Evolutionary conservation across 805 yeast genomes (phyloP), one percentile per base, ranked within the genome.

Genomic region (Lipomyces kockii): DNA sequence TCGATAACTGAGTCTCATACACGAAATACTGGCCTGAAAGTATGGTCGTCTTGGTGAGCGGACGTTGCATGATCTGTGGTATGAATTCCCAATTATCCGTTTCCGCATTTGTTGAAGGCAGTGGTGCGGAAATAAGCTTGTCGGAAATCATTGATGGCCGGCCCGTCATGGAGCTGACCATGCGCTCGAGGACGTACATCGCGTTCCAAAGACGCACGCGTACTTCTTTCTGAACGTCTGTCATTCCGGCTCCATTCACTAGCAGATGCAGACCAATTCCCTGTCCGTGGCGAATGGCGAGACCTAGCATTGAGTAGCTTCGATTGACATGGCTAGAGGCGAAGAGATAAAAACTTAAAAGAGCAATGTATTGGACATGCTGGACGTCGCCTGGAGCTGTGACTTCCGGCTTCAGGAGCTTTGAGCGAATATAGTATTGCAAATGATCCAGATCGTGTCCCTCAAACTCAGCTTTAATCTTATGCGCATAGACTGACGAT

Each of bases 131-230:
- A 1, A 37, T 46, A 17, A 56, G 39, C 20, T 58, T 37, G 54
- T 68, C 71, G 4, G 60, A 35, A 22, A 68, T 62, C 37, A 62
- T 59, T 7, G 71, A 59, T 29, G 71, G 66, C 12, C 71, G 66
- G 17, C 71, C 71, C 14, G 66, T 58, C 60, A 65, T 34, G 8
- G 62, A 59, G 58, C 68, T 61, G 20, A 65, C 20, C 25, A 58
- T 62, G 14, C 68, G 58, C 52, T 68, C 71, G 49, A 68, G 51
- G 27, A 67, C 68, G 29, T 67, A 67, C 8, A 64, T 14, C 11
- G 66, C 66, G 43, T 65, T 62, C 70, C 68, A 64, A 17, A 64
- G 59, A 17, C 68, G 29, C 2, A 62, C 63, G 2, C 70, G 62
- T 7, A 62, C 63, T 56, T 67, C 70, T 29, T 62, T 60, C 39